Evolutionary conservation across 306 rosid genomes (phyloP), one percentile per base, ranked within the genome.

Genomic region (Echinosophora koreensis): DNA sequence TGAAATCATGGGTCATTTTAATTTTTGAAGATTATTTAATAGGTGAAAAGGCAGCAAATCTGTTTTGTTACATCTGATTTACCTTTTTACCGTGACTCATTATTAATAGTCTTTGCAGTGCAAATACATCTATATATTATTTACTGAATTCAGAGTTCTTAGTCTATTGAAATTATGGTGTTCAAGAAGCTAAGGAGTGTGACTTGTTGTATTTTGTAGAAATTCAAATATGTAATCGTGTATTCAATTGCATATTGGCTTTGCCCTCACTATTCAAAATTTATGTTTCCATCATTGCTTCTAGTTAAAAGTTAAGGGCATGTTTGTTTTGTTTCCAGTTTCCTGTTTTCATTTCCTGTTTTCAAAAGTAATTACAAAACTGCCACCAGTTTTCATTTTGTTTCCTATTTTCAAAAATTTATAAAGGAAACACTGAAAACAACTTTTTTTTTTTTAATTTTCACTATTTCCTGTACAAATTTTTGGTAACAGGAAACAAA

Each of bases 11-110:
- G 57, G 39, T 66, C 28, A 44, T 42, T 27, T 66, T 34, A 66
- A 66, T 6, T 22, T 66, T 46, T 66, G 56, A 44, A 22, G 49
- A 66, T 42, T 66, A n/a, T 35, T 65, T 17, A 41, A 42, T 17
- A 11, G 35, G 71, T 66, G 54, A 18, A 13, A 41, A 66, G 37
- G 37, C 42, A 66, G 11, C 54, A 17, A 41, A 11, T 18, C 37
- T 17, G 71, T 18, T 18, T 66, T 66, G 18, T 14, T 32, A 4
- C 34, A 8, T 66, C 55, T 42, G 12, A 42, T 22, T 44, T 22
- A 12, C 17, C 0, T 18, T 41, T 42, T 14, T 66, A 18, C 10
- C 38, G 0, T 17, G 37, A 42, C 38, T 41, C 55, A 66, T 18
- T 9, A 27, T 66, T 10, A 42, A 66, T 22, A 18, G 55, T 42